A percentile compares a stretch with the other conserved stretches of the same genome.
phyloP scores from a whole-genome alignment of 768 basidiomycete genomes.

The Pleurotus eryngii region DNA sequence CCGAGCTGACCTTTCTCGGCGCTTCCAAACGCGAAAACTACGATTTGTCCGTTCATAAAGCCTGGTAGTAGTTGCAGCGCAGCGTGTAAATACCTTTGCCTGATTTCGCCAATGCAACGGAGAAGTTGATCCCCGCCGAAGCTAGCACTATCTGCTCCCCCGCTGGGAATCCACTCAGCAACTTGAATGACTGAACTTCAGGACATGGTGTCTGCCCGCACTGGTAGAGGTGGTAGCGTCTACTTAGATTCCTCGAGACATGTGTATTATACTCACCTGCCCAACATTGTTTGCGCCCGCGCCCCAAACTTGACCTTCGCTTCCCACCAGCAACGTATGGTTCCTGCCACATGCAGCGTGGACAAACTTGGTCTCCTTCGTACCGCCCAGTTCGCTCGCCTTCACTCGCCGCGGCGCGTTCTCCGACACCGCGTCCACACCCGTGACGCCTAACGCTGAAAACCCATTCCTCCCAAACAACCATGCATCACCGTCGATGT shows the following conservation, averaged over 20 bases:
- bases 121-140: conserved; percentile 82
- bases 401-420: conserved; percentile 63
- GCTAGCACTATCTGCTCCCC: conserved; percentile 66
- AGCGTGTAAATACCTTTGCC: conserved; percentile 59
- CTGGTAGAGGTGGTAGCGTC: conserved; percentile 30
- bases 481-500: conserved; percentile 79
- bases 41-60: too few species aligned
- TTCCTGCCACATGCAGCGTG: conserved; percentile 80
- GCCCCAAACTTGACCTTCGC: conserved; percentile 79
- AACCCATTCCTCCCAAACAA: conserved; percentile 84
- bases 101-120: conserved; percentile 75
- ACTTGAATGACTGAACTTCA: conserved; percentile 65
- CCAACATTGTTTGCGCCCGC: conserved; percentile 80
- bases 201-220: conserved; percentile 68
- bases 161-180: conserved; percentile 51
- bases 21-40: conserved; percentile 88
- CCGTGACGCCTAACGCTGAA: conserved; percentile 59
- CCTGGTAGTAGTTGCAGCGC: too few species aligned
- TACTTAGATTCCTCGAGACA: not conserved
- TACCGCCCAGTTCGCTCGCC: conserved; percentile 59
- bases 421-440: conserved; percentile 64
- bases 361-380: conserved; percentile 59
- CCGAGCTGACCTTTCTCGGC: conserved; percentile 92
- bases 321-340: conserved; percentile 81
- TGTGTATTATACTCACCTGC: conserved; percentile 50